phyloP scores from a whole-genome alignment of 1,284 basidiomycete species.

The Jaminaea rosea region DNA sequence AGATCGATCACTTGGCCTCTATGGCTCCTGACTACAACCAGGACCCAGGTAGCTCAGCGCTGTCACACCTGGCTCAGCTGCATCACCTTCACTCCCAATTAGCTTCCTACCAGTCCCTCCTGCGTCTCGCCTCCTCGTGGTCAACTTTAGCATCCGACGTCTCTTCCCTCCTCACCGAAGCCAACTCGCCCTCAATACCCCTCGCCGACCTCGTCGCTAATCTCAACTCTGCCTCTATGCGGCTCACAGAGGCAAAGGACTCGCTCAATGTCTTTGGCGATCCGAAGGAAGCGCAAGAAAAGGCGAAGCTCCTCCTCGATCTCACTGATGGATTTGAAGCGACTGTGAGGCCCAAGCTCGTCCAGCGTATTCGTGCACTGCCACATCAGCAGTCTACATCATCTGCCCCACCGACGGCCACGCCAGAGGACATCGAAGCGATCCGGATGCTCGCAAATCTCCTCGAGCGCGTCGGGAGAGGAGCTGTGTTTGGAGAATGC shows the following conservation, averaged over 20 bases:
- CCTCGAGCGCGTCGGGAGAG: not conserved
- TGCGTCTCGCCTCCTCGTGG: not conserved
- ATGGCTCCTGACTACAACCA: not conserved
- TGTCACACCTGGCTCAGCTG: not conserved
- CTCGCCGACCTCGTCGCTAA: not conserved
- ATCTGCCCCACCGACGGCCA: not conserved
- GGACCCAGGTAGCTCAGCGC: not conserved
- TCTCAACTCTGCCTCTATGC: not conserved
- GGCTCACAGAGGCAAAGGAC: not conserved
- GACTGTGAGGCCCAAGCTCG: not conserved
- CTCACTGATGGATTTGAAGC: not conserved
- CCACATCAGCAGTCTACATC: not conserved
- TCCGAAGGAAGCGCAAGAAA: not conserved
- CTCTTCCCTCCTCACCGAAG: not conserved
- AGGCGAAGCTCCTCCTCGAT: not conserved
- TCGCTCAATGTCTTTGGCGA: not conserved
- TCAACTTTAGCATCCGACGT: not conserved
- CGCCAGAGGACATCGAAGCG: not conserved
- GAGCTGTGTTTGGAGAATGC: not conserved
- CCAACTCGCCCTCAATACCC: not conserved
- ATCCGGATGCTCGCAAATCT: not conserved
- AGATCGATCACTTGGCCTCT: not conserved
- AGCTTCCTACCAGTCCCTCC: not conserved
- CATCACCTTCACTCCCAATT: not conserved
- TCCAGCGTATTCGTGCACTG: not conserved